Conservation (phyloP, 306 rosid species). For the Echinosophora koreensis region DNA sequence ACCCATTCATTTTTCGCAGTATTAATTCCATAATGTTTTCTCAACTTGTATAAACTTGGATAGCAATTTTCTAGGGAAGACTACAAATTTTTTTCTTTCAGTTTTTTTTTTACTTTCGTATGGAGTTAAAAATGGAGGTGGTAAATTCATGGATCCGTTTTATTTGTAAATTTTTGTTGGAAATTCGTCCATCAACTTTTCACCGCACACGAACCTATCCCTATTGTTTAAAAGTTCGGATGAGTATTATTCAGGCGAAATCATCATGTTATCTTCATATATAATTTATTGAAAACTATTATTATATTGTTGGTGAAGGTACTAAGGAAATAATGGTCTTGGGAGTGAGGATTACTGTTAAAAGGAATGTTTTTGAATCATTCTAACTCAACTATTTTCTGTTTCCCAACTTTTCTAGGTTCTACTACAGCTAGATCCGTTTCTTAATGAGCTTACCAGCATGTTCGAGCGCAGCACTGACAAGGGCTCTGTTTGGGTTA, state of each 20-base stretch:
- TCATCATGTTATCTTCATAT: background rate
- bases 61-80: too few relatives aligned
- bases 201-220: too few relatives aligned
- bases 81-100: too few relatives aligned
- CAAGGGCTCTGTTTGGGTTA: slow-evolving; percentile 96
- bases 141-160: too few relatives aligned
- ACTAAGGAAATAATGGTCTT: too few relatives aligned
- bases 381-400: slow-evolving; percentile 1
- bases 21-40: background rate
- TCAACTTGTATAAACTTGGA: background rate
- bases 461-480: slow-evolving; percentile 85
- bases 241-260: slow-evolving; percentile 8
- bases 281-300: too few relatives aligned
- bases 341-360: background rate
- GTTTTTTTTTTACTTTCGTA: too few relatives aligned
- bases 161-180: too few relatives aligned
- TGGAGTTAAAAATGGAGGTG: too few relatives aligned
- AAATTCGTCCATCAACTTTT: too few relatives aligned
- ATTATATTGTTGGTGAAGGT: too few relatives aligned
- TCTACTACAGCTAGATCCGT: slow-evolving; percentile 85
- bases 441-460: slow-evolving; percentile 95
- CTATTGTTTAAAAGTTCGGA: background rate
- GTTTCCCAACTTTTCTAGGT: slow-evolving; percentile 59
- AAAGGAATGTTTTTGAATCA: background rate
- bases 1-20: background rate